phyloP scores from a whole-genome alignment of 1,284 basidiomycete species.

The Pseudozyma tsukubaensis region DNA sequence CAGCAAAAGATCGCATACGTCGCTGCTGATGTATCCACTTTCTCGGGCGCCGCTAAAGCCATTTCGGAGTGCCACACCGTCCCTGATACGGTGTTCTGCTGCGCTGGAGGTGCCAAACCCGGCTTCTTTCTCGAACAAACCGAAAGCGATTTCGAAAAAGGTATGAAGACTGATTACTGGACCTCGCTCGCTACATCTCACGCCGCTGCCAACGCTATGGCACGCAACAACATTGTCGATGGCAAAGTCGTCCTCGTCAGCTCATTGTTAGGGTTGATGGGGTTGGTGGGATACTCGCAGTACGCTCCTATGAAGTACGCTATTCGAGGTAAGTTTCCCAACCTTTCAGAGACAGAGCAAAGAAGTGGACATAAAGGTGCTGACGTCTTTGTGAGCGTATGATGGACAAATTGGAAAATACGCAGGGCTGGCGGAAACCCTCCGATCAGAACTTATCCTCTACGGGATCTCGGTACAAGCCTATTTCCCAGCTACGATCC shows the following conservation, averaged over 20 bases:
- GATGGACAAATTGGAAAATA: too few relatives aligned
- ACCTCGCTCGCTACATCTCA: slow-evolving; percentile 79
- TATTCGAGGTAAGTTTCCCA: slow-evolving; percentile 76
- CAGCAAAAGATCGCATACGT: slow-evolving; percentile 47
- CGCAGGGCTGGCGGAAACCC: slow-evolving; percentile 83
- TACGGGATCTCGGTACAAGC: slow-evolving; percentile 85
- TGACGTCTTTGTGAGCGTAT: neutral
- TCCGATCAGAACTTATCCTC: slow-evolving; percentile 83
- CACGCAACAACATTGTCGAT: slow-evolving; percentile 73
- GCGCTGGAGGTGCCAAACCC: slow-evolving; percentile 78
- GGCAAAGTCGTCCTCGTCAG: slow-evolving; percentile 83
- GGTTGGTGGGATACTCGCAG: slow-evolving; percentile 83
- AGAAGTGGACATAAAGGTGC: slow-evolving; percentile 1
- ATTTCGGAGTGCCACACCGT: slow-evolving; percentile 66
- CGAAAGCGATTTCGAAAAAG: slow-evolving; percentile 74
- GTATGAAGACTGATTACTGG: slow-evolving; percentile 72
- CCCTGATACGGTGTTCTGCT: slow-evolving; percentile 80
- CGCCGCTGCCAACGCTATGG: slow-evolving; percentile 80
- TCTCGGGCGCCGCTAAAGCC: slow-evolving; percentile 51
- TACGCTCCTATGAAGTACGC: slow-evolving; percentile 93
- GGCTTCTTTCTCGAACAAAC: slow-evolving; percentile 79
- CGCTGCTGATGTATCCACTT: slow-evolving; percentile 62
- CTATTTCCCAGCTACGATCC: slow-evolving; percentile 88
- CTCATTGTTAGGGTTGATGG: slow-evolving; percentile 83
- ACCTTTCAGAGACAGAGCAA: neutral